Base-by-base conservation (phyloP, 2,329 filamentous ascomycete species). In the Aspergillus luchuensis region DNA sequence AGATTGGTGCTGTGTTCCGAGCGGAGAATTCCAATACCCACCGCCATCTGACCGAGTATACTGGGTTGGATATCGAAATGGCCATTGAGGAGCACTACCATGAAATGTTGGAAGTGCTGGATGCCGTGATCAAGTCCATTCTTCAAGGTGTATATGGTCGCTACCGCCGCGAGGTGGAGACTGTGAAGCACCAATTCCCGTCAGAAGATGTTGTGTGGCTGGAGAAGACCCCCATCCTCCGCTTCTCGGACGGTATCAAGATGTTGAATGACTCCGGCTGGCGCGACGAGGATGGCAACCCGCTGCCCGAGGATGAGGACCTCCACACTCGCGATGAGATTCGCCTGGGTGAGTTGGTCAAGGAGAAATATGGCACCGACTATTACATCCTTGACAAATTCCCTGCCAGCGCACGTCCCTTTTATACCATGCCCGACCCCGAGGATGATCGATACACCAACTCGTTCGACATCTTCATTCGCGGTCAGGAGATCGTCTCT, bases 311-410 rank as follows among this genome's bases (percentile, higher is more conserved):
- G 36, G 84, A 90, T 30, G 91, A 96, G 72, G 93, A 97, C 73
- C 81, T 97, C 23, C 87, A 88, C 49, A 97, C 93, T 0, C 84
- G 90, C 19, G 91, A 95, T 61, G 93, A 97, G 78, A 93, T 96
- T 23, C 88, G 91, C 13, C 84, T 97, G 0, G 93, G 94, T 8
- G 83, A 91, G 71, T 80, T 97, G 15, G 87, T 97, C 70, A 94
- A 91, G 78, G 87, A 96, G 72, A 92, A 93, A 78, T 95, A 90
- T 71, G 83, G 86, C 58, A 96, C 93, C 0, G 93, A 97, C 70
- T 97, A 96, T 79, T 97, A 95, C 77, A 89, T 97, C 64, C 84
- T 97, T 43, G 93, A 97, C 83, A 96, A 96, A 72, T 97, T 97
- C 80, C 93, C 93, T 0, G 81, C 86, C 21, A 89, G 87, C 6